Evolutionary conservation across 1,139 yeast species (phyloP).

Genomic region (Sugiyamaella grinbergsii): DNA sequence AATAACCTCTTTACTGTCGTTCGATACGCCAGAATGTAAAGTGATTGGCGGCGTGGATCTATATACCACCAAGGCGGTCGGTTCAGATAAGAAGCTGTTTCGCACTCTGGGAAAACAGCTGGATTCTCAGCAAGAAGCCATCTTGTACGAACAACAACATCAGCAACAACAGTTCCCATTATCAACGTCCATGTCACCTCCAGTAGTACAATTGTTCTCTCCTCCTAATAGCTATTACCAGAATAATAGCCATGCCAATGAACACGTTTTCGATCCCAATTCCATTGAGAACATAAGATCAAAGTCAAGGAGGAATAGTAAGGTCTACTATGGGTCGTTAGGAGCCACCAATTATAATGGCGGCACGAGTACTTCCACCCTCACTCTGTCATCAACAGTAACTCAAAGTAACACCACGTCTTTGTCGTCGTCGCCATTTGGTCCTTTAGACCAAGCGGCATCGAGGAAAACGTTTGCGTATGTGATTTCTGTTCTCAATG

Average conservation of each 20-base stretch:
- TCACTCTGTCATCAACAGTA: background rate
- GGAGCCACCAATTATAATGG: conserved; percentile 12
- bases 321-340: conserved; percentile 8
- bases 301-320: conserved; percentile 14
- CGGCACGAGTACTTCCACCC: conserved; percentile 1
- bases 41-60: conserved; percentile 92
- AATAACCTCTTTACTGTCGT: conserved; percentile 82
- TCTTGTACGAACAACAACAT: conserved; percentile 29
- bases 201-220: conserved; percentile 25
- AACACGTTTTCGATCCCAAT: conserved; percentile 18
- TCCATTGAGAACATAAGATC: conserved; percentile 3
- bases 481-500: conserved; percentile 83
- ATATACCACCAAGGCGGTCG: conserved; percentile 91
- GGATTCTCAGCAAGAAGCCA: conserved; percentile 31
- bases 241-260: conserved; percentile 5
- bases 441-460: conserved; percentile 81
- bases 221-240: conserved; percentile 24
- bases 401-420: conserved; percentile 14
- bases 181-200: conserved; percentile 30
- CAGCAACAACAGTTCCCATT: conserved; percentile 30
- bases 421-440: conserved; percentile 72
- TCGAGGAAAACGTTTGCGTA: conserved; percentile 90
- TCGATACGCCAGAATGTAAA: conserved; percentile 84
- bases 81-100: conserved; percentile 83
- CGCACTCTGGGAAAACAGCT: conserved; percentile 81